Evolutionary conservation across 768 basidiomycete species (phyloP).

Genomic region (Panaeolus cyanescens): DNA sequence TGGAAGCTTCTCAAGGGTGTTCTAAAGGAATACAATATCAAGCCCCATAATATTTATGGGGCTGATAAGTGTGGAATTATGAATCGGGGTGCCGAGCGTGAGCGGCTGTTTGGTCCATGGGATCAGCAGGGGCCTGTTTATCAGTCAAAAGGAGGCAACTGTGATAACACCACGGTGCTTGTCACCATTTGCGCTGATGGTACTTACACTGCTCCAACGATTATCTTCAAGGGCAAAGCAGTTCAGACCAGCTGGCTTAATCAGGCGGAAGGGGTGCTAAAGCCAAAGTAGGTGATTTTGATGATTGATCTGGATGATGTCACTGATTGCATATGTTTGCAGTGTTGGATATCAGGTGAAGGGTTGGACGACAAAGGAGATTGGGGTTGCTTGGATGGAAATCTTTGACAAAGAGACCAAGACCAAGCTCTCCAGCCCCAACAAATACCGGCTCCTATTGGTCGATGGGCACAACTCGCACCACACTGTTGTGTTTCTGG

Average conservation of each 20-base stretch:
- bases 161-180: conserved; percentile 37
- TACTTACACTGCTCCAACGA: conserved; percentile 31
- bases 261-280: conserved; percentile 27
- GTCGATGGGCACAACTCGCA: conserved; percentile 52
- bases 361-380: conserved; percentile 39
- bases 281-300: no score
- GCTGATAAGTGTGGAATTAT: no score
- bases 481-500: conserved; percentile 36
- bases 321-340: no score
- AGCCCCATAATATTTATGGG: no score
- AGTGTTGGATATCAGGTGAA: conserved; percentile 34
- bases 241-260: conserved; percentile 38
- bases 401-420: conserved; percentile 42
- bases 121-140: conserved; percentile 21
- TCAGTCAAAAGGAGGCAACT: conserved; percentile 26
- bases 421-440: conserved; percentile 30
- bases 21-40: neutral
- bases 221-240: conserved; percentile 41
- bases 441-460: conserved; percentile 31
- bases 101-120: conserved; percentile 29
- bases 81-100: conserved; percentile 14
- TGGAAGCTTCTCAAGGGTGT: neutral
- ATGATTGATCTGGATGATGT: conserved; percentile 7
- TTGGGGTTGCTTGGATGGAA: conserved; percentile 38
- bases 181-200: conserved; percentile 42